Conservation (phyloP, 1,284 basidiomycete genomes). For the Pascua guehoae region DNA sequence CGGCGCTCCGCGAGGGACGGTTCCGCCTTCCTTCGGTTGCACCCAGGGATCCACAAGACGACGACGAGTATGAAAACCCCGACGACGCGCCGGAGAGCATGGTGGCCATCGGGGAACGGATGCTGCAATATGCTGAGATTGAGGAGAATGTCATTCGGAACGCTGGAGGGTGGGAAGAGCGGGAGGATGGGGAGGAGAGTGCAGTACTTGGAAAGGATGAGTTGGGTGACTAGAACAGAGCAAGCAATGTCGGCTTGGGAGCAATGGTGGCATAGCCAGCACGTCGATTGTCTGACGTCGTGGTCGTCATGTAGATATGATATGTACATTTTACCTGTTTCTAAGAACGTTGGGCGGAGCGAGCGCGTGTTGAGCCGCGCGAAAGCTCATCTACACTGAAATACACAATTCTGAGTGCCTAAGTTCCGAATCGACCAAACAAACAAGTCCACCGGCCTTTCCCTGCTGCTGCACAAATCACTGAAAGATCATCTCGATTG, state of each 20-base stretch:
- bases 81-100: slow-evolving; percentile 46
- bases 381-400: too few species aligned
- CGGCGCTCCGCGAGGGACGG: slow-evolving; percentile 36
- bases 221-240: slow-evolving; percentile 28
- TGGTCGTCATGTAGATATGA: neutral
- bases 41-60: slow-evolving; percentile 25
- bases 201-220: slow-evolving; percentile 44
- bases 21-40: slow-evolving; percentile 36
- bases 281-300: too few species aligned
- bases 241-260: too few species aligned
- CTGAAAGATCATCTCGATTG: too few species aligned
- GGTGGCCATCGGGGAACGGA: slow-evolving; percentile 34
- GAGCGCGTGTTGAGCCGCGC: too few species aligned
- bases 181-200: slow-evolving; percentile 38
- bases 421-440: too few species aligned
- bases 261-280: too few species aligned
- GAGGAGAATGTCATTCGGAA: slow-evolving; percentile 39
- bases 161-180: slow-evolving; percentile 43
- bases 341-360: too few species aligned
- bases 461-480: too few species aligned
- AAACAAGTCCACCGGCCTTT: too few species aligned
- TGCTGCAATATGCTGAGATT: slow-evolving; percentile 41
- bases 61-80: slow-evolving; percentile 41
- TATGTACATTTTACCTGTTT: neutral
- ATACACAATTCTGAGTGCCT: too few species aligned